These are phyloP conservation scores for Tritrichomonas musculus DNA, from an alignment of 208 protist species.

Conservation along the genomic window DNA sequence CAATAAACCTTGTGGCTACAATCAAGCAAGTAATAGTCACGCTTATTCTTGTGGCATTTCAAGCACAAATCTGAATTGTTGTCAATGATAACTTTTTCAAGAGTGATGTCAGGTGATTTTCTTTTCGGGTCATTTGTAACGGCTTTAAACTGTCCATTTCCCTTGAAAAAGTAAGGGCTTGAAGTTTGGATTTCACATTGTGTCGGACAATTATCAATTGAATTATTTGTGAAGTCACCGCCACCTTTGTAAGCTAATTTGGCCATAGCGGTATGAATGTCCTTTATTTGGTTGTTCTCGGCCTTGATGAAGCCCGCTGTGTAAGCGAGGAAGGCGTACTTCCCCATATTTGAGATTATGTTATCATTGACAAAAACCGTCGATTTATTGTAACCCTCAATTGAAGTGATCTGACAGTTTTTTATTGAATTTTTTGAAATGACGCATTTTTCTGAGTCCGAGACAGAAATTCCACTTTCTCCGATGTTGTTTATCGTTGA, in stretches of 20 bases:
- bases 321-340: not conserved
- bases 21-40: not conserved
- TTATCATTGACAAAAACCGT: not conserved
- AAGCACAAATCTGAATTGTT: not conserved
- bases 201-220: not conserved
- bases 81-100: not conserved
- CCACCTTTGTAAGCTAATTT: not conserved
- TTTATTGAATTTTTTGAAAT: not conserved
- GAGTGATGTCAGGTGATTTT: not conserved
- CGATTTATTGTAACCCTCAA: not conserved
- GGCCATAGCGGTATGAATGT: not conserved
- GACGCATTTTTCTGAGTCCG: not conserved
- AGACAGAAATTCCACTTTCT: not conserved
- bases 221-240: not conserved
- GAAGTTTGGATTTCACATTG: not conserved
- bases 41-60: not conserved
- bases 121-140: not conserved
- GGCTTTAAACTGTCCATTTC: not conserved
- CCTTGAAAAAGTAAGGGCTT: not conserved
- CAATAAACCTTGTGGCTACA: not conserved
- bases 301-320: not conserved
- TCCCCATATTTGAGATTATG: not conserved
- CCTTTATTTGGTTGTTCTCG: not conserved
- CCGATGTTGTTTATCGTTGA: not conserved
- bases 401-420: not conserved